Conservation (phyloP, 441 rosid species). For the Adansonia madagascariensis region DNA sequence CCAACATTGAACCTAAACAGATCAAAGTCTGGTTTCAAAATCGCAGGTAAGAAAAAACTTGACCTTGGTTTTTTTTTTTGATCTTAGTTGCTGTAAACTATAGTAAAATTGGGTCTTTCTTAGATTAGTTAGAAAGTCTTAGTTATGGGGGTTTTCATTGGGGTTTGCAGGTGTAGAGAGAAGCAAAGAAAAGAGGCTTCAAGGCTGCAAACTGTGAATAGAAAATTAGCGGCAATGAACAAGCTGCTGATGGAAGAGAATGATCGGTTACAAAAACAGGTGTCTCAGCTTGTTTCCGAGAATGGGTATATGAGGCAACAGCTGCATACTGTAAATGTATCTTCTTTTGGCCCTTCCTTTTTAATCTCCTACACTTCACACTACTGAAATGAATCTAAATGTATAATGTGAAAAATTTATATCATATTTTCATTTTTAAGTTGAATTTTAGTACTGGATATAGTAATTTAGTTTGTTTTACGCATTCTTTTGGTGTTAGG, state of each 20-base stretch:
- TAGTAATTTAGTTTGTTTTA: neutral
- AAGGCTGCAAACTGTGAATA: slow-evolving; percentile 84
- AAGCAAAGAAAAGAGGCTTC: slow-evolving; percentile 97
- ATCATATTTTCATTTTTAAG: neutral
- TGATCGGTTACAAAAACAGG: slow-evolving; percentile 95
- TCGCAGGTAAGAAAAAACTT: slow-evolving; percentile 60
- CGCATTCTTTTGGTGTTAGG: neutral
- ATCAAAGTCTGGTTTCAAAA: slow-evolving; percentile 99
- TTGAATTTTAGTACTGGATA: neutral
- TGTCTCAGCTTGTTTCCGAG: slow-evolving; percentile 94
- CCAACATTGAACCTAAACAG: slow-evolving; percentile 96
- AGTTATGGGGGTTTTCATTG: slow-evolving; percentile 27
- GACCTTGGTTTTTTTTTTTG: neutral
- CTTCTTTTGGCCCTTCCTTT: slow-evolving; percentile 11
- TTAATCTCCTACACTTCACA: neutral
- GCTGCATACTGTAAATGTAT: slow-evolving; percentile 62
- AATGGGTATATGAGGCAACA: slow-evolving; percentile 93
- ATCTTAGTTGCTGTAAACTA: neutral
- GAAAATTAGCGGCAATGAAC: slow-evolving; percentile 93
- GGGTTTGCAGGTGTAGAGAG: slow-evolving; percentile 81
- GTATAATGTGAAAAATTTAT: neutral
- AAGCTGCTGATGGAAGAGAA: slow-evolving; percentile 98
- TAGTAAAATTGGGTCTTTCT: neutral
- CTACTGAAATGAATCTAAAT: neutral
- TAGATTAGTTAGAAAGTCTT: neutral